Base-by-base conservation (phyloP, 768 basidiomycete species). In the Neoboletus brunneissimus region DNA sequence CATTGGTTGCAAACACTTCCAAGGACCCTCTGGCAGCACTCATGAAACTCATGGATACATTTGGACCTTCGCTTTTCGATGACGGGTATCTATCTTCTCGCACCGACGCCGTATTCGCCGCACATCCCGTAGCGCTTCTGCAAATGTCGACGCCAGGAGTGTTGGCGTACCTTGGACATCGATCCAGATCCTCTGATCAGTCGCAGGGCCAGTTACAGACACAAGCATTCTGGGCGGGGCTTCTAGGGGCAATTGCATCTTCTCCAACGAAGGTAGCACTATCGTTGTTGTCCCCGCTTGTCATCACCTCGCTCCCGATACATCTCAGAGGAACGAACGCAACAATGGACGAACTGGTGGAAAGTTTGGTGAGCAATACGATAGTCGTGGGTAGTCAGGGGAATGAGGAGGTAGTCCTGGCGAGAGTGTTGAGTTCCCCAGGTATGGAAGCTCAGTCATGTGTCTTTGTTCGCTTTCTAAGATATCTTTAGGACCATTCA, bases 51-150 rank as follows among this genome's bases (percentile, higher is more conserved):
- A 61, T 89, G 41, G 73, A 78, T 11, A 72, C 76, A 6, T 88
- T 89, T 57, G 80, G 80, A 2, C 68, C 75, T 8, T 69, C 73
- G 0, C 62, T 89, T 15, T 86, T 86, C 55, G 56, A 70, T 2
- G 76, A 84, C 40, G 59, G 37, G 5, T 58, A 64, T 7, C 74
- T 84, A 44, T 64, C 79, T 6, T 59, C 74, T 66, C 68, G 69
- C 35, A 64, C 82, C 12, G 85, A 89, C 58, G 61, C 60, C 4
- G 68, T 82, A 7, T 66, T 83, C 18, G 52, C 61, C 4, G 53
- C 68, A 15, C 69, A 82, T 53, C 68, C 78, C 2, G 68, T 72
- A 46, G 63, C 61, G 4, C 68, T 86, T 18, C 61, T 85, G 51
- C 64, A 55, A 5, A 57, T 69, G 1, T 78, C 78, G 1, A 77